These are phyloP conservation scores for Teratosphaeria epicoccoides DNA, from an alignment of 2,329 filamentous ascomycete species.

Conservation along the genomic window DNA sequence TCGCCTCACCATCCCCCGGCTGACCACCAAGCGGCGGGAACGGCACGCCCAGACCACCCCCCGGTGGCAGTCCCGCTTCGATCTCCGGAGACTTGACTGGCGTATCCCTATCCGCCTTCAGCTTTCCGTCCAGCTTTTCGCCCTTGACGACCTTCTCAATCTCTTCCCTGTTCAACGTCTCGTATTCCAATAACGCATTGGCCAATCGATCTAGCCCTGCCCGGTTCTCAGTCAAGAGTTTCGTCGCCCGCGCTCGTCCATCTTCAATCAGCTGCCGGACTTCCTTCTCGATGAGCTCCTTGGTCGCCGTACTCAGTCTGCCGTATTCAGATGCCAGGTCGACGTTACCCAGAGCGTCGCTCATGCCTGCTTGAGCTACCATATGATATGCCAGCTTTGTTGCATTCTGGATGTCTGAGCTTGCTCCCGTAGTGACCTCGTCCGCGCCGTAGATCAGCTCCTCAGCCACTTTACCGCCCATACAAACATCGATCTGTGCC, in stretches of 20 bases:
- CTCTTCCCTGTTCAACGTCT: constrained; percentile 80
- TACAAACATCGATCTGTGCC: constrained; percentile 64
- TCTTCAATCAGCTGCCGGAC: constrained; percentile 78
- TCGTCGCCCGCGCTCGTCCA: constrained; percentile 61
- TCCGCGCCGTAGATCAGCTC: constrained; percentile 88
- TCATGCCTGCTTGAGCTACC: constrained; percentile 86
- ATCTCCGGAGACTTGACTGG: constrained; percentile 8
- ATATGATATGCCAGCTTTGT: constrained; percentile 77
- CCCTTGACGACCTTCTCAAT: constrained; percentile 83
- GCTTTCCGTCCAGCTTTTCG: constrained; percentile 63
- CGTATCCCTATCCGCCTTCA: constrained; percentile 24
- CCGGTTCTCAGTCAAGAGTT: constrained; percentile 62
- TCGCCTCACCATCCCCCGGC: neutral
- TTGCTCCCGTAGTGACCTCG: constrained; percentile 81
- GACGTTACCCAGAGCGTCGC: constrained; percentile 73
- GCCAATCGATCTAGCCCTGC: constrained; percentile 81
- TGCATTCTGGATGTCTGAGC: constrained; percentile 68
- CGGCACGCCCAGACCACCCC: neutral
- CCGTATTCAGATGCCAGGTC: constrained; percentile 76
- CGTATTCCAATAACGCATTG: constrained; percentile 83
- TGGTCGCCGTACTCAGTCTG: constrained; percentile 73
- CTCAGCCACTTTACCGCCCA: constrained; percentile 82
- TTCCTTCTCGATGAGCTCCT: constrained; percentile 75
- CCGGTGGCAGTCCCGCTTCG: neutral
- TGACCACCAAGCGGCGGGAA: neutral